Percentiles rank a stretch among this genome's conserved stretches.
These are phyloP conservation scores for Tremella yokohamensis DNA, from an alignment of 768 basidiomycete species.

Conservation along the genomic window DNA sequence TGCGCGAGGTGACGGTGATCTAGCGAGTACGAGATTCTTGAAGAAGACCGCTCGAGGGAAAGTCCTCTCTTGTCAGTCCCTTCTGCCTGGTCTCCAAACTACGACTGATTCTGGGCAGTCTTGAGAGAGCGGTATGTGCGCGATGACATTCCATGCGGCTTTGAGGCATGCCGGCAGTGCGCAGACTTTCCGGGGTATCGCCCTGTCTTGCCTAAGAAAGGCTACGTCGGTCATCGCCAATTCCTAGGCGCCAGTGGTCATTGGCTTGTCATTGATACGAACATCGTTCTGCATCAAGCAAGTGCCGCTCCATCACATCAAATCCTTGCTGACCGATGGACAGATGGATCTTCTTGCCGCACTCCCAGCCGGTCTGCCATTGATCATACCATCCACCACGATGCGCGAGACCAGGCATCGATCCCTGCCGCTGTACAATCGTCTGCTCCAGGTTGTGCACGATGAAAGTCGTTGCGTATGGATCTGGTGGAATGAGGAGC, in stretches of 20 bases:
- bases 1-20: slow-evolving; percentile 42
- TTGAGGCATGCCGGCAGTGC: slow-evolving; percentile 64
- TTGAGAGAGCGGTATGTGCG: slow-evolving; percentile 90
- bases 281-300: slow-evolving; percentile 87
- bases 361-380: slow-evolving; percentile 66
- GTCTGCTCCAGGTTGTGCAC: slow-evolving; percentile 76
- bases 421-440: slow-evolving; percentile 85
- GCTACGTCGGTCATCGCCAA: slow-evolving; percentile 59
- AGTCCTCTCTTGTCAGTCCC: slow-evolving; percentile 74
- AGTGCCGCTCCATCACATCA: slow-evolving; percentile 17
- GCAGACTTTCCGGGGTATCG: slow-evolving; percentile 50
- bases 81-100: slow-evolving; percentile 3
- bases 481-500: slow-evolving; percentile 62
- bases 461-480: slow-evolving; percentile 59
- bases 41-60: slow-evolving; percentile 93
- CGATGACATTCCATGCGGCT: slow-evolving; percentile 87
- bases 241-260: slow-evolving; percentile 53
- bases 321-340: slow-evolving; percentile 9
- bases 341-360: slow-evolving; percentile 95
- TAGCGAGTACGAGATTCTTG: slow-evolving; percentile 81
- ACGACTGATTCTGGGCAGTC: slow-evolving; percentile 56
- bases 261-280: slow-evolving; percentile 87
- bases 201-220: slow-evolving; percentile 60
- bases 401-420: slow-evolving; percentile 94
- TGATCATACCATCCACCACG: slow-evolving; percentile 90